Evolutionary conservation across 352 stramenopile species (phyloP).

Genomic region (Aphanomyces invadans): DNA sequence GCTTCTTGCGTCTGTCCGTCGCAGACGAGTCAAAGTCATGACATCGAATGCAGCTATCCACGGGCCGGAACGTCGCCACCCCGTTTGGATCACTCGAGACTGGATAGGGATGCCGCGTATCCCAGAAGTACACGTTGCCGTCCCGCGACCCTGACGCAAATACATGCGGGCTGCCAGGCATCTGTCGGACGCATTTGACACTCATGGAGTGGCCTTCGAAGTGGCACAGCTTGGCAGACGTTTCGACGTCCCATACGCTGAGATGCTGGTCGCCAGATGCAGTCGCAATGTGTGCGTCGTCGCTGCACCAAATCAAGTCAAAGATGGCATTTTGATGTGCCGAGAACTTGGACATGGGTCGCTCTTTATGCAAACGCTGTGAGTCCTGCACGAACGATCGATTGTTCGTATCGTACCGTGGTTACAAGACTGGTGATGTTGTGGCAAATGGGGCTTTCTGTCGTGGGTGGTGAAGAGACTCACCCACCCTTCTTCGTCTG

Average conservation of each 20-base stretch:
- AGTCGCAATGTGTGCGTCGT: constrained; percentile 44
- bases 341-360: constrained; percentile 29
- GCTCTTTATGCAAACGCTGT: constrained; percentile 9
- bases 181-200: constrained; percentile 66
- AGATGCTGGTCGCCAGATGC: constrained; percentile 52
- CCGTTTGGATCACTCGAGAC: not conserved
- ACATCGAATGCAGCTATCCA: constrained; percentile 5
- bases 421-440: constrained; percentile 1
- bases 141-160: constrained; percentile 56
- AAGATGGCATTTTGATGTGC: constrained; percentile 68
- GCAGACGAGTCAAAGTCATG: constrained; percentile 9
- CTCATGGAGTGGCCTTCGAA: constrained; percentile 53
- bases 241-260: constrained; percentile 50
- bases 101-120: constrained; percentile 28
- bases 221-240: constrained; percentile 28
- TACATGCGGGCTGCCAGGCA: constrained; percentile 28
- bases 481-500: constrained; percentile 51
- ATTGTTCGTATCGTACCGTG: constrained; percentile 2
- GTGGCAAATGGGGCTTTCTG: not conserved
- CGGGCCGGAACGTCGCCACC: not conserved
- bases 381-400: no score
- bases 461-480: constrained; percentile 36
- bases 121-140: constrained; percentile 56
- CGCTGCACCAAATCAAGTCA: constrained; percentile 49
- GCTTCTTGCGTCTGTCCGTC: constrained; percentile 30